Evolutionary conservation across 2,329 filamentous ascomycete genomes (phyloP), one percentile per base, ranked within the genome.

Genomic region (Coniochaeta sp.): DNA sequence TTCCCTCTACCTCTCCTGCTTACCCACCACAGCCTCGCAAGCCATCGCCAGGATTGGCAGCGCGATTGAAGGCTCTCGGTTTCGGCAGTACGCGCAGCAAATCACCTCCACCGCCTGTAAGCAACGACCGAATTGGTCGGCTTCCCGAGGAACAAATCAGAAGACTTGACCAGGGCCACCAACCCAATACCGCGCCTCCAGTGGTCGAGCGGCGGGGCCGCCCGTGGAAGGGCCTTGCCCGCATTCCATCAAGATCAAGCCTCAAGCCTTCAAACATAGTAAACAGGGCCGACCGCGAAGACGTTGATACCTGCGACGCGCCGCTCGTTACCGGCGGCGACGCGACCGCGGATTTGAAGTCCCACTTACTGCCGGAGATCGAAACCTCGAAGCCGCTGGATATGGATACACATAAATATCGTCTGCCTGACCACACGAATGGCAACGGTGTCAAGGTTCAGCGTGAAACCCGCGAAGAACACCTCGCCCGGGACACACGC

Each of bases 361-460:
- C 73, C 61, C 69, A 76, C 62, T 66, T 74, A 65, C 73, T 84
- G 55, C 81, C 81, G 42, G 79, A 83, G 75, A 87, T 80, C 71
- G 76, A 70, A 66, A 74, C 75, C 38, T 68, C 75, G 17, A 75
- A 79, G 58, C 78, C 79, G 61, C 68, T 85, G 72, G 81, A 82
- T 65, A 86, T 89, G 81, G 89, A 91, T 74, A 87, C 84, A 60
- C 82, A 89, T 70, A 91, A 91, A 73, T 91, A 90, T 70, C 83
- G 86, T 52, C 75, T 91, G 71, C 88, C 89, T 60, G 88, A 91
- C 72, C 83, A 87, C 70, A 82, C 78, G 58, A 87, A 86, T 74
- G 81, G 85, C 73, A 83, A 90, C 78, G 84, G 85, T 74, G 81
- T 85, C 71, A 87, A 88, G 70, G 81, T 80, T 44, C 83, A 84